Base-by-base conservation (phyloP, 1,284 basidiomycete species). In the Schizophyllum commune region DNA sequence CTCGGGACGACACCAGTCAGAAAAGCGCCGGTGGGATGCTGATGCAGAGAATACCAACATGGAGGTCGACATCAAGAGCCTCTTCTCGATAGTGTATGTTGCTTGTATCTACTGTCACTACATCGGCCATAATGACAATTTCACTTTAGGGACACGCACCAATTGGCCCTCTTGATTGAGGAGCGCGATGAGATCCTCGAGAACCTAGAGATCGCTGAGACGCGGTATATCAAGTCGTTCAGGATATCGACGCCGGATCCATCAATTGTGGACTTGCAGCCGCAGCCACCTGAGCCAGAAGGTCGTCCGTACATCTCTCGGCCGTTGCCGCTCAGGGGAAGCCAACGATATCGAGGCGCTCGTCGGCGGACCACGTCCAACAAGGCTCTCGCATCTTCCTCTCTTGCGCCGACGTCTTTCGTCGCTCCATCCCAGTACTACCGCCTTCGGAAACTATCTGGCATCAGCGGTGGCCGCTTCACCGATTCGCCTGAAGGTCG, bases 341-440 rank as follows among this genome's bases (percentile, higher is more conserved):
- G 52, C 62, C 65, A 7, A 62, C 63, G 6, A 39, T 70, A 76
- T 65, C 75, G 74, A 47, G 73, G 76, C 57, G 69, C 74, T 60
- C 34, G 34, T 6, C 75, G 80, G 64, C 79, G 79, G 15, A 75
- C 78, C 63, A 60, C 74, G 57, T n/a, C n/a, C n/a, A 87, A 88
- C 64, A 83, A 83, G 9, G 85, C 85, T 2, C 81, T 78, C 65
- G 85, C 79, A 1, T 78, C 83, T 4, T 86, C 86, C 7, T 87
- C 85, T n/a, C 78, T 85, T 15, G 80, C 85, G 4, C 88, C 88
- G 3, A 87, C 85, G 4, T 86, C 87, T 2, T 91, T 89, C 67
- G 83, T 90, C 15, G 87, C 87, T n/a, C 88, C 88, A 13, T 89
- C 86, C 4, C 82, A 84, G 60, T 91, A 88, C 70, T 91, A 91